Evolutionary conservation across 345 rosid genomes (phyloP), one percentile per base, ranked within the genome.

Genomic region (Pistacia vera): DNA sequence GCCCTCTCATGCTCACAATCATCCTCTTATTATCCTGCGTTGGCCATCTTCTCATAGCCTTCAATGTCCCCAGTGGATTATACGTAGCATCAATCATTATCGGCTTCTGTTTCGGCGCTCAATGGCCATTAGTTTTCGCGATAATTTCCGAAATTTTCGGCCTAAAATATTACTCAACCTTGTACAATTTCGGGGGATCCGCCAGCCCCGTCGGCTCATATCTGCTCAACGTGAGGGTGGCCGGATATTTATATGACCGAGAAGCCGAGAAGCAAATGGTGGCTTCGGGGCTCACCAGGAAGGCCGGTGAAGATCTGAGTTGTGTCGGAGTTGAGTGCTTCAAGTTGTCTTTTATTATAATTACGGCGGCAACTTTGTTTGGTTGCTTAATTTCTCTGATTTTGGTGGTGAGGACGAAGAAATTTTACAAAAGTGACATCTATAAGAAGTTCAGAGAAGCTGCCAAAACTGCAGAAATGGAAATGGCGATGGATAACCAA

Each of bases 131-230:
- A 28, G 84, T 90, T n/a, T 90, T 88, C 58, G 89, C 88, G 0
- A 86, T 90, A 38, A 89, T 90, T 8, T 90, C 94, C 0, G 92
- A 90, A 70, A 61, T 90, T 3, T 90, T 90, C 48, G 94, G 94
- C 17, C 86, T 90, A 41, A 90, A 88, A 68, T 88, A 90, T 68
- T 90, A 88, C 77, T 84, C 94, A 2, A 90, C 92, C 2, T 67
- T 90, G 13, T 87, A 81, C 82, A 90, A 88, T 75, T 90, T 86
- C 28, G 93, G 93, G 16, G 56, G 83, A 0, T 84, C 82, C 72
- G 96, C 93, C 0, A 89, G 92, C 74, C 96, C 96, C 0, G 57
- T 91, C 14, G 96, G 96, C 4, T 81, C 80, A 1, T 91, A 91
- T 63, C 14, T 91, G 63, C 87, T 91, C 11, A 88, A 73, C 51